Evolutionary conservation across 345 rosid genomes (phyloP), one percentile per base, ranked within the genome.

Genomic region (Euclidium syriacum): DNA sequence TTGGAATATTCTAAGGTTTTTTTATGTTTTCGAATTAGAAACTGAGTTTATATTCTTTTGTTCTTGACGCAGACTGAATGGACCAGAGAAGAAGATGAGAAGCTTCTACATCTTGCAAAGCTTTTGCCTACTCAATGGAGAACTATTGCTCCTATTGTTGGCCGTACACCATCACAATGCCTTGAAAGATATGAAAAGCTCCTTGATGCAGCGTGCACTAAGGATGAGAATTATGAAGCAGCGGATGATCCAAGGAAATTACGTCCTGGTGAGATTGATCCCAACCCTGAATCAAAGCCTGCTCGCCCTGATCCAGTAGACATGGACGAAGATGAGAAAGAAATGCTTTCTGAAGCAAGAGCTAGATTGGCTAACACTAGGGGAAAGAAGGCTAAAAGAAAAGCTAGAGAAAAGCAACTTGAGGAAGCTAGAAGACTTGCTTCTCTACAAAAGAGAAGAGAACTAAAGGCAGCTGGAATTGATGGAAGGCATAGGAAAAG

Each of bases 281-380:
- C 99, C 0, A 90, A 95, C 24, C 99, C 97, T 0, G 99, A 95
- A 52, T 81, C 99, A 0, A 95, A 95, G 78, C 99, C 99, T 61
- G 99, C 99, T 10, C 91, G 99, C 39, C 99, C 99, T 4, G 97
- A 95, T 80, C 99, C 99, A 18, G 99, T 95, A 53, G 99, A 95
- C 48, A 95, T 95, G 97, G 99, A 95, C 65, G 99, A 95, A 81
- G 99, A 90, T 49, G 99, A 95, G 81, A 95, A 95, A 79, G 99
- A 95, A 72, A 95, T 90, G 97, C 95, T 95, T 68, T 95, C 99
- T 26, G 99, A 95, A 78, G 97, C 97, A 5, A 83, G 99, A 57
- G 99, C 99, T 65, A 77, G 97, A 10, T 72, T 95, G 56, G 97
- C 97, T 8, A 95, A 95, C 68, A 95, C 97, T 40, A 79, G 97